Evolutionary conservation across 75 land plant species (phyloP).

Genomic region (Sequoiadendron giganteum): DNA sequence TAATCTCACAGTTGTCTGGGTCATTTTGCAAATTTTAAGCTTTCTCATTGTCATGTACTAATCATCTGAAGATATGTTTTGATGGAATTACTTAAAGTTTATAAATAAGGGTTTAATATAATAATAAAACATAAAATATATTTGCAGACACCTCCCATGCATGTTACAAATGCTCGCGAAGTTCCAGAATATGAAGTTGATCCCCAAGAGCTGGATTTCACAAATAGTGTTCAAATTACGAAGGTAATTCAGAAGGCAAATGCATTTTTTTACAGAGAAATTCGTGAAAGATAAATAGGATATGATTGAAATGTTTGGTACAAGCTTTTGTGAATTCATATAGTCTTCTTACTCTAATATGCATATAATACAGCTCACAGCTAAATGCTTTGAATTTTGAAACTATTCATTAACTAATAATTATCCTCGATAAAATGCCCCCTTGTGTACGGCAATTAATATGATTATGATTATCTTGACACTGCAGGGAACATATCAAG

Average conservation of each 20-base stretch:
- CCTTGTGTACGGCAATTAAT: constrained; percentile 25
- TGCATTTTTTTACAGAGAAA: not conserved
- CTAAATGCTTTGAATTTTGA: not conserved
- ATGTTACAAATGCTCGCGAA: constrained; percentile 55
- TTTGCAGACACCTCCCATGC: constrained; percentile 61
- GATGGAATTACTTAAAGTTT: not conserved
- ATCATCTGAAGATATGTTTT: not conserved
- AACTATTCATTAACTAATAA: not conserved
- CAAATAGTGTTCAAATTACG: constrained; percentile 52
- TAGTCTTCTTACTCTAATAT: not conserved
- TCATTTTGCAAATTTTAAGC: not conserved
- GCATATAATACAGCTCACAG: not conserved
- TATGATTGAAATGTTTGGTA: not conserved
- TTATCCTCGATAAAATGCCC: not conserved
- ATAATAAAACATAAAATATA: not conserved
- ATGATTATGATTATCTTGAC: not conserved
- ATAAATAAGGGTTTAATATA: not conserved
- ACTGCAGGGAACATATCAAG: constrained; percentile 71
- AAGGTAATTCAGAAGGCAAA: constrained; percentile 32
- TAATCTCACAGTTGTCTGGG: not conserved
- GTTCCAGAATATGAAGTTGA: constrained; percentile 93
- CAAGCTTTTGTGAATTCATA: not conserved
- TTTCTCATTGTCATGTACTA: not conserved
- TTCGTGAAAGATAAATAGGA: not conserved
- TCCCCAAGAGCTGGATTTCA: constrained; percentile 67